Base-by-base conservation (phyloP, 2,329 filamentous ascomycete species). In the Simplicillium sp. region DNA sequence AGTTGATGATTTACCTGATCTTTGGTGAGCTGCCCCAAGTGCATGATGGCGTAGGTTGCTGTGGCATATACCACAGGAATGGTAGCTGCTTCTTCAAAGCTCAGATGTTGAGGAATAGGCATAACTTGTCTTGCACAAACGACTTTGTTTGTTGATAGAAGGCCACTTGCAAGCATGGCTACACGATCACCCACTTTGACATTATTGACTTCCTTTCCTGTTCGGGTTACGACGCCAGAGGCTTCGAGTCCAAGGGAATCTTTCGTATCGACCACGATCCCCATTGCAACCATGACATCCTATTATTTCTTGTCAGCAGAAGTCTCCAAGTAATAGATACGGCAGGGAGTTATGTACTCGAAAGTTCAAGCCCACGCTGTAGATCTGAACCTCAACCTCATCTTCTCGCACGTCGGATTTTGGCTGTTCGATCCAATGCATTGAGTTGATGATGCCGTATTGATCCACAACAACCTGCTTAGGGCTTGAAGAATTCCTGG, bases 51-150 rank as follows among this genome's bases (percentile, higher is more conserved):
- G 36, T 42, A 36, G 35, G 37, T 38, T 3, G 29, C 40, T 11
- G 40, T 42, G 29, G 28, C 33, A 5, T 15, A 38, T 11, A 38
- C 40, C 8, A 38, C 25, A 1, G 40, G 40, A 3, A 38, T 15
- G 34, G 59, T 52, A 0, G 59, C 55, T 0, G 58, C 63, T 3
- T 54, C 52, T 7, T 56, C 55, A 9, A 62, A 64, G 2, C 44
- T 46, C 49, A 68, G 50, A 7, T 35, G 14, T 0, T 57, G 54
- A 0, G 65, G 62, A 7, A 70, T 61, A 17, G 25, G 33, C 14
- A 39, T 38, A 7, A 38, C 34, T 8, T 32, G 40, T 11, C 42
- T 35, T 15, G 7, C 29, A 7, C 20, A 20, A 1, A 31, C 32
- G 14, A 41, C 31, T 13, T 40, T 37, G 3, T 25, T 34, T 12